Evolutionary conservation across 257 asterid genomes (phyloP), one percentile per base, ranked within the genome.

Genomic region (Schizonepeta tenuifolia): DNA sequence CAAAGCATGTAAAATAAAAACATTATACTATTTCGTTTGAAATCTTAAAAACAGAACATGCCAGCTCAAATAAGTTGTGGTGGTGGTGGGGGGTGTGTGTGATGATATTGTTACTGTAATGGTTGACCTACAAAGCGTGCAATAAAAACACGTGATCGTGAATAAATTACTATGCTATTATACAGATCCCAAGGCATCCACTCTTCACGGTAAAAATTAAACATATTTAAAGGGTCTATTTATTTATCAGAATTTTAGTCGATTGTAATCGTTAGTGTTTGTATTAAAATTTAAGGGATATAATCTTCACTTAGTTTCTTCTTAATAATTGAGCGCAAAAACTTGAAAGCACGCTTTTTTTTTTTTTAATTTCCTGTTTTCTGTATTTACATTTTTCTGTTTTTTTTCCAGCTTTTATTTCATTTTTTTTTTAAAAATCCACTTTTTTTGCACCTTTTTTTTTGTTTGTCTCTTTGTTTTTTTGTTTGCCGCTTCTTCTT

Each of bases 51-150:
- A 41, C 21, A 17, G 35, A 49, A 50, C 24, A 53, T 73, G 77
- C 65, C 66, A 64, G 70, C 58, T 72, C 44, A n/a, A 11, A 40
- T 8, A 50, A 1, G 40, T 61, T 41, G 0, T 15, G 7, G 20
- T 13, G 15, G 51, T 47, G 69, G 4, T 8, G 13, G 22, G 9
- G 44, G 31, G 67, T 70, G 15, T 24, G 21, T 38, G 43, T 38
- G 43, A n/a, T 38, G 43, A 9, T 71, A 70, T 17, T 14, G 64
- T 60, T 65, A 70, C 62, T 55, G 47, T 46, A 66, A 61, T 62
- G 72, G 84, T 82, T 85, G 82, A 85, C 81, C 36, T 63, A 41
- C 46, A 65, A 40, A 46, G 15, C 65, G 44, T 72, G 79, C 68
- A 65, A 53, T 58, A 44, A 47, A 38, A 41, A 73, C 86, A 79